phyloP scores from a whole-genome alignment of 139 green algal genomes.

The Volvox africanus region DNA sequence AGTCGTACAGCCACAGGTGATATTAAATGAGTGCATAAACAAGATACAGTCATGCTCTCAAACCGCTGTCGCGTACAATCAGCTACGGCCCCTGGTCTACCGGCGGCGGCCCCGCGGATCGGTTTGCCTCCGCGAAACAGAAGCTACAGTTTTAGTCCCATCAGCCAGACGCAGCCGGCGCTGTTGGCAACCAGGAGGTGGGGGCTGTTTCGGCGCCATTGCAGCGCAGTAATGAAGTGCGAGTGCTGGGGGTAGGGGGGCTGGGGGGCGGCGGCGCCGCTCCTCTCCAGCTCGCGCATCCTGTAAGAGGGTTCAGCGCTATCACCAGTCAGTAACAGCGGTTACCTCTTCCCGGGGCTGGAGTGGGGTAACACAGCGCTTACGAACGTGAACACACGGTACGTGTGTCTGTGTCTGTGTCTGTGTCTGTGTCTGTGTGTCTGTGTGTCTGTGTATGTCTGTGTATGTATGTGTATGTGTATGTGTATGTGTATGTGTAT shows the following conservation, averaged over 20 bases:
- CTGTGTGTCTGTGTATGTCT: no score
- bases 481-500: no score
- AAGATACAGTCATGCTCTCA: no score
- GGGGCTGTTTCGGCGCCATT: conserved; percentile 53
- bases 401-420: neutral
- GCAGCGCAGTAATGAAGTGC: conserved; percentile 64
- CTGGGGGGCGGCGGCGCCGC: neutral
- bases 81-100: no score
- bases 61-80: neutral
- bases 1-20: no score
- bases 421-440: neutral
- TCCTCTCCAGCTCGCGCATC: neutral
- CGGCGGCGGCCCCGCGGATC: no score
- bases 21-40: no score
- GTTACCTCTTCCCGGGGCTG: no score
- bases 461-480: no score
- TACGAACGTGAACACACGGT: neutral
- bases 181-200: conserved; percentile 66
- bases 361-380: no score
- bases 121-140: no score
- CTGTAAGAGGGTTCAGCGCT: neutral
- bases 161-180: conserved; percentile 54
- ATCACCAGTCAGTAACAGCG: no score
- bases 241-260: conserved; percentile 5
- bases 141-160: conserved; percentile 46